Evolutionary conservation across 1,139 yeast genomes (phyloP).

Genomic region (Pichia sp.): DNA sequence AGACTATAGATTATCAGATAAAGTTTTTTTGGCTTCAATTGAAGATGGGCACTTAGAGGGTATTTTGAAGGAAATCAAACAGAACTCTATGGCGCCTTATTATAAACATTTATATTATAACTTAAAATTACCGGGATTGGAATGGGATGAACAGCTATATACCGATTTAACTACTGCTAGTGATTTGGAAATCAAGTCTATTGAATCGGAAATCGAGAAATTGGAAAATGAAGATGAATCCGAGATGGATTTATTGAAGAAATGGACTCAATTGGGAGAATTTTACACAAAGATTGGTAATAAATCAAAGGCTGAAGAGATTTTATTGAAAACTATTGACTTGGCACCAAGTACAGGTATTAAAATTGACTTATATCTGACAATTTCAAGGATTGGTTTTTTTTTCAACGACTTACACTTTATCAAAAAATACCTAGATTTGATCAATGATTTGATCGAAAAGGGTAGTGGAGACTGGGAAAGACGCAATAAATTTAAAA

Average conservation of each 20-base stretch:
- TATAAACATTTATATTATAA: constrained; percentile 61
- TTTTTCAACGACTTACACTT: constrained; percentile 73
- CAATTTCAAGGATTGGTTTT: constrained; percentile 79
- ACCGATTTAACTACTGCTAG: constrained; percentile 44
- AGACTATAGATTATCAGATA: constrained; percentile 70
- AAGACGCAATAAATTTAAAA: constrained; percentile 88
- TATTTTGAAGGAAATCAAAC: constrained; percentile 46
- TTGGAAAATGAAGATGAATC: constrained; percentile 89
- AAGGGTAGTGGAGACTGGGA: constrained; percentile 97
- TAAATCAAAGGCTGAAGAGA: constrained; percentile 59
- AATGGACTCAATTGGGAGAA: constrained; percentile 78
- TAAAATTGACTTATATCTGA: constrained; percentile 77
- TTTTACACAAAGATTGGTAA: constrained; percentile 84
- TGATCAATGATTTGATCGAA: constrained; percentile 68
- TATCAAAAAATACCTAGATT: constrained; percentile 68
- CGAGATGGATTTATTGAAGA: constrained; percentile 70
- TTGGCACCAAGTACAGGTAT: constrained; percentile 82
- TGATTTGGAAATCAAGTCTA: constrained; percentile 42
- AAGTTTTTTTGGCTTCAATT: constrained; percentile 40
- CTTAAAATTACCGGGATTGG: constrained; percentile 28
- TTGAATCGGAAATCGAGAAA: constrained; percentile 57
- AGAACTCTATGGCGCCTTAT: constrained; percentile 74
- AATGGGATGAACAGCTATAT: constrained; percentile 55
- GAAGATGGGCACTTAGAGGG: constrained; percentile 30
- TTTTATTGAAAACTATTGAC: constrained; percentile 68